Conservation (phyloP, 768 basidiomycete genomes). For the Leccinellum albellum region DNA sequence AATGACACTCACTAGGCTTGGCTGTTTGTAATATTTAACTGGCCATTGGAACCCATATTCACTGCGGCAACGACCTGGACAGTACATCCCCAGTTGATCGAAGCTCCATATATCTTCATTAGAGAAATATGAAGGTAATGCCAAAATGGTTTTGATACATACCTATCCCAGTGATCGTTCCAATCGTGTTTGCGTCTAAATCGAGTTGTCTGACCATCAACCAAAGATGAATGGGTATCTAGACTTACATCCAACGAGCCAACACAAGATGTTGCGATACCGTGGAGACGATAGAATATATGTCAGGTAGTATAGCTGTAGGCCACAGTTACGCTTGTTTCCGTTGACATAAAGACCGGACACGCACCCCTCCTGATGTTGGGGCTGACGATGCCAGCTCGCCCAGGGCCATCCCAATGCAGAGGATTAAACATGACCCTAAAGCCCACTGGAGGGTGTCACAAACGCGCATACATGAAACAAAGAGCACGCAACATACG, state of each 20-base stretch:
- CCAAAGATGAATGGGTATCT: neutral
- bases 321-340: neutral
- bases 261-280: slow-evolving; percentile 57
- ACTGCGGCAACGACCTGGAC: slow-evolving; percentile 62
- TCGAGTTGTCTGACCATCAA: neutral
- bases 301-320: slow-evolving; percentile 62
- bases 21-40: slow-evolving; percentile 31
- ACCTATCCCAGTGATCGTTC: slow-evolving; percentile 40
- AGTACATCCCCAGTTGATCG: slow-evolving; percentile 62
- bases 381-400: slow-evolving; percentile 38
- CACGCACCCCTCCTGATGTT: slow-evolving; percentile 35
- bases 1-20: slow-evolving; percentile 44
- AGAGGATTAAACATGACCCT: slow-evolving; percentile 33
- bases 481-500: slow-evolving; percentile 15
- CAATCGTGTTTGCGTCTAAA: slow-evolving; percentile 48
- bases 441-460: slow-evolving; percentile 30
- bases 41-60: slow-evolving; percentile 45
- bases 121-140: neutral
- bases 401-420: slow-evolving; percentile 36
- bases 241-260: slow-evolving; percentile 61
- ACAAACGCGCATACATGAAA: neutral
- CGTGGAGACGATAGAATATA: slow-evolving; percentile 50
- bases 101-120: slow-evolving; percentile 32
- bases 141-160: neutral
- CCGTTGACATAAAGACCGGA: neutral